These are phyloP conservation scores for Martiniozyma abietophila DNA, from an alignment of 805 yeast genomes.

Conservation along the genomic window DNA sequence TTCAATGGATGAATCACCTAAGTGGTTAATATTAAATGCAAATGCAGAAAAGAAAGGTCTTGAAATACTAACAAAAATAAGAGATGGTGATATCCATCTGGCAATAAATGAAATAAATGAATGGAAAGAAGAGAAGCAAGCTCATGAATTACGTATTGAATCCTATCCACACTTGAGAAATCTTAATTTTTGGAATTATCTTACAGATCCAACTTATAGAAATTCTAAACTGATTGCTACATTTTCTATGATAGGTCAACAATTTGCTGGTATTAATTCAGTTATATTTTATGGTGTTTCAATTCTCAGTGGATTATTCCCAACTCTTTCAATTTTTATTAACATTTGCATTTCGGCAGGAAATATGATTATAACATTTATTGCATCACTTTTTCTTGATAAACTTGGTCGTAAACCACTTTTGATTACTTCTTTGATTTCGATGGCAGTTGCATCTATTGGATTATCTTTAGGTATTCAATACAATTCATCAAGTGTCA, in stretches of 20 bases:
- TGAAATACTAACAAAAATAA: conserved; percentile 30
- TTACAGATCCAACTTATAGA: conserved; percentile 40
- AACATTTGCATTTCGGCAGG: conserved; percentile 70
- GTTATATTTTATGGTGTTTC: conserved; percentile 91
- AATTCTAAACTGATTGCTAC: conserved; percentile 60
- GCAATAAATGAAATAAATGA: conserved; percentile 19
- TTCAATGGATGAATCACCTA: conserved; percentile 66
- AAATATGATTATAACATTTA: conserved; percentile 65
- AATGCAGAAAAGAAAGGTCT: conserved; percentile 27
- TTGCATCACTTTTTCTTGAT: conserved; percentile 72
- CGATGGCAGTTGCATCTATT: conserved; percentile 61
- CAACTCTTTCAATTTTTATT: conserved; percentile 58
- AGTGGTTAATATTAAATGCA: conserved; percentile 51
- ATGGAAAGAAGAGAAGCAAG: conserved; percentile 24
- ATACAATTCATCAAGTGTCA: conserved; percentile 33
- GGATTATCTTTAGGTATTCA: conserved; percentile 61
- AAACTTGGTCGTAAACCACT: conserved; percentile 65
- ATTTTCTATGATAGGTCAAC: conserved; percentile 74
- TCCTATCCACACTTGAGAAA: conserved; percentile 16
- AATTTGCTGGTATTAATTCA: conserved; percentile 86
- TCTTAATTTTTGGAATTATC: conserved; percentile 33
- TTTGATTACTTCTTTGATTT: conserved; percentile 50
- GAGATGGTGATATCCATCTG: conserved; percentile 12
- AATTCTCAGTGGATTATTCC: conserved; percentile 62
- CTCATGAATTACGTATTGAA: conserved; percentile 17